Conservation (phyloP, 2,329 filamentous ascomycete genomes). For the Ophiognomonia clavigignenti-juglandacearum region DNA sequence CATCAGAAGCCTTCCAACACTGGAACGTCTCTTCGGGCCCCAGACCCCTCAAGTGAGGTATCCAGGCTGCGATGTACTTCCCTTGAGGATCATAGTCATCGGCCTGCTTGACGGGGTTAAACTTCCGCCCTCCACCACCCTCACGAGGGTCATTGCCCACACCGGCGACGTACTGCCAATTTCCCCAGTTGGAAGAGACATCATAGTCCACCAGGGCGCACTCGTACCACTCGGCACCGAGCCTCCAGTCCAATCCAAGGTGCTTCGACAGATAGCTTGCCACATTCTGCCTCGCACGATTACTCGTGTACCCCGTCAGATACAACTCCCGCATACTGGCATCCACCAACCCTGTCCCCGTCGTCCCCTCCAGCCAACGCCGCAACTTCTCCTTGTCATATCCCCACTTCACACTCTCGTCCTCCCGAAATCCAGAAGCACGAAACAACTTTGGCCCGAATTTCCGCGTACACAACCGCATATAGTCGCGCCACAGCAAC, state of each 20-base stretch:
- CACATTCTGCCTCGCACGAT: conserved; percentile 58
- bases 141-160: conserved; percentile 51
- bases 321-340: conserved; percentile 61
- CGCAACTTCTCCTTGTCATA: background rate
- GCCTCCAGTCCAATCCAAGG: conserved; percentile 61
- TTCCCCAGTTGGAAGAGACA: conserved; percentile 27
- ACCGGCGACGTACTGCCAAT: background rate
- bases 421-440: background rate
- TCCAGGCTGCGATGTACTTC: conserved; percentile 62
- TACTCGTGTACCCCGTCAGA: conserved; percentile 59
- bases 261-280: conserved; percentile 61
- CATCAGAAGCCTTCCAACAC: background rate
- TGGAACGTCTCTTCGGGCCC: background rate
- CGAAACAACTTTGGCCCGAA: background rate
- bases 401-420: background rate
- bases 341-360: conserved; percentile 62
- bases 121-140: conserved; percentile 50
- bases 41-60: conserved; percentile 48
- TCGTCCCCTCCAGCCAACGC: conserved; percentile 23
- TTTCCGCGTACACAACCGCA: background rate
- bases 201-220: conserved; percentile 57
- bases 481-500: conserved; percentile 71
- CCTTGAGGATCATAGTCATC: conserved; percentile 63
- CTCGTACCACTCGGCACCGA: conserved; percentile 62
- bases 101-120: conserved; percentile 63